phyloP scores from a whole-genome alignment of 345 rosid genomes.

The Salix brachista region DNA sequence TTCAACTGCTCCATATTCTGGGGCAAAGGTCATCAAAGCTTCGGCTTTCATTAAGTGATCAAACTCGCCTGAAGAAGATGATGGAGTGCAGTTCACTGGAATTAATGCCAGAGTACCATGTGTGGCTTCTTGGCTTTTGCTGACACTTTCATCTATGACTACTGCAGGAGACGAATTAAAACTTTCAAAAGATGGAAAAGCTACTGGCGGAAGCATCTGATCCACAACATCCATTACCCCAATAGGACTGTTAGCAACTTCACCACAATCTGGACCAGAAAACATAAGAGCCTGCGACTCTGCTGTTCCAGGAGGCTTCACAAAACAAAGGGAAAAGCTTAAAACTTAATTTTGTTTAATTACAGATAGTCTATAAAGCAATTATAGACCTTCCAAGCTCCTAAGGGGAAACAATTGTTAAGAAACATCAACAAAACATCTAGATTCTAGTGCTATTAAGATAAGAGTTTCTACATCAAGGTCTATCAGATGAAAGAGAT shows the following conservation, averaged over 20 bases:
- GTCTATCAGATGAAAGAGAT: neutral
- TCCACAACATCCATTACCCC: conserved; percentile 76
- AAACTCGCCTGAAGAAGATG: conserved; percentile 60
- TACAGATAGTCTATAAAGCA: neutral
- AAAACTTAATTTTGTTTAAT: neutral
- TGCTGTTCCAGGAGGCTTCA: conserved; percentile 99
- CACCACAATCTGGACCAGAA: conserved; percentile 76
- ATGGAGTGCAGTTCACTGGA: conserved; percentile 43
- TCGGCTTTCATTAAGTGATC: conserved; percentile 93
- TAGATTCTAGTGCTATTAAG: neutral
- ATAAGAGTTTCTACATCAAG: neutral
- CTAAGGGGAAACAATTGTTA: neutral
- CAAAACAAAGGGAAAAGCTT: conserved; percentile 20
- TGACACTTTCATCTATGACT: conserved; percentile 52
- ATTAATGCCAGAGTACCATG: conserved; percentile 44
- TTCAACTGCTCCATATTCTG: conserved; percentile 96
- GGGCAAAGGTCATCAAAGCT: conserved; percentile 92
- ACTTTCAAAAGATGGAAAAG: conserved; percentile 77
- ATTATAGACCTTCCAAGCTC: neutral
- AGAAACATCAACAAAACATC: neutral
- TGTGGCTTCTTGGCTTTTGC: conserved; percentile 65
- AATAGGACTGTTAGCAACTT: conserved; percentile 73
- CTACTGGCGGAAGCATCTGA: conserved; percentile 71
- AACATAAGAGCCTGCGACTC: conserved; percentile 83
- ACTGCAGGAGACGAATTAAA: conserved; percentile 58